phyloP scores from a whole-genome alignment of 2,329 filamentous ascomycete genomes.

The Fusarium nurragi region DNA sequence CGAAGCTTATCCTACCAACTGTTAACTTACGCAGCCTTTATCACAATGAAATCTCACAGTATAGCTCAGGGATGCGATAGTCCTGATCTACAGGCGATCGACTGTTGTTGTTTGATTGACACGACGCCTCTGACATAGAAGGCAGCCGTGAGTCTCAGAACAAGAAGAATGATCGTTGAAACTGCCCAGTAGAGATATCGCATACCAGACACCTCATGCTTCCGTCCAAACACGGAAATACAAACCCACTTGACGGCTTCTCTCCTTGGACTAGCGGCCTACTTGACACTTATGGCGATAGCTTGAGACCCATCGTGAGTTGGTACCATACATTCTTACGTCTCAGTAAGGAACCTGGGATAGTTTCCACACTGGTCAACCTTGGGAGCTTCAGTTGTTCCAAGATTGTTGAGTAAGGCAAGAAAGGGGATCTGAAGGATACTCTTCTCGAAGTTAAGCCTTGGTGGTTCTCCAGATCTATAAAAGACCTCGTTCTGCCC shows the following conservation, averaged over 20 bases:
- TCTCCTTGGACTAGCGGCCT: background rate
- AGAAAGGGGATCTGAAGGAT: fast-evolving
- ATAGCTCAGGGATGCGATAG: background rate
- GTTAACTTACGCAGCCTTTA: background rate
- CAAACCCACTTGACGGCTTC: background rate
- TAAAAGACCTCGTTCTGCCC: background rate
- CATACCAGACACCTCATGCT: slow-evolving; percentile 16
- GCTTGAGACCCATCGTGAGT: background rate
- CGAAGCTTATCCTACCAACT: background rate
- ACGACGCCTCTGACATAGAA: background rate
- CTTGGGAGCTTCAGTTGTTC: fast-evolving
- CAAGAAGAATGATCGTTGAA: background rate
- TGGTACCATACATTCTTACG: fast-evolving
- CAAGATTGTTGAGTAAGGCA: fast-evolving
- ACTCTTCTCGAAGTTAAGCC: fast-evolving
- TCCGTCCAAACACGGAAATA: background rate
- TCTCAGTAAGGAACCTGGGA: fast-evolving
- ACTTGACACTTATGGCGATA: fast-evolving
- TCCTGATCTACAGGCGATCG: background rate
- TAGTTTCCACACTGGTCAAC: too few species aligned
- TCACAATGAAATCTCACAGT: background rate
- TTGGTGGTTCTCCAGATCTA: background rate
- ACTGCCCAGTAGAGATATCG: background rate
- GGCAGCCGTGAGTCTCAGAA: background rate
- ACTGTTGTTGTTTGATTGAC: background rate